These are phyloP conservation scores for Daldinia loculata DNA, from an alignment of 495 filamentous ascomycete species.

Conservation along the genomic window DNA sequence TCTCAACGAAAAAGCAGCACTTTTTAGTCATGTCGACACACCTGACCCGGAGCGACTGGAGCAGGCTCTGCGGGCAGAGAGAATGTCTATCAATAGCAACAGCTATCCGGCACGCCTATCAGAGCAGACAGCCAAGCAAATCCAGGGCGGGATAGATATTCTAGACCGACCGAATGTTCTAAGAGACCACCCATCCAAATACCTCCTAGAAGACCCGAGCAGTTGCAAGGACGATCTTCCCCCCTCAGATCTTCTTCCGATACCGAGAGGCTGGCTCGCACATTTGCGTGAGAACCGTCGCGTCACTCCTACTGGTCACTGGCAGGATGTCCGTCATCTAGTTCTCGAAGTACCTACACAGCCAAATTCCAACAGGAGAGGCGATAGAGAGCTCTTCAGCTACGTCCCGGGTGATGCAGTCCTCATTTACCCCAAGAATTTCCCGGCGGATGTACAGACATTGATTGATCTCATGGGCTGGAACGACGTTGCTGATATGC, in stretches of 20 bases:
- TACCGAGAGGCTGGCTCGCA: slow-evolving; percentile 59
- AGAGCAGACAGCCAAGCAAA: slow-evolving; percentile 34
- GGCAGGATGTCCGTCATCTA: slow-evolving; percentile 93
- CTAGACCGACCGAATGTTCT: slow-evolving; percentile 49
- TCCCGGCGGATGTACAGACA: slow-evolving; percentile 74
- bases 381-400: slow-evolving; percentile 45
- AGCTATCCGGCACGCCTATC: slow-evolving; percentile 33
- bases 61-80: slow-evolving; percentile 22
- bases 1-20: slow-evolving; percentile 37
- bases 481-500: slow-evolving; percentile 72
- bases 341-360: slow-evolving; percentile 59
- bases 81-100: slow-evolving; percentile 32
- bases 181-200: slow-evolving; percentile 48
- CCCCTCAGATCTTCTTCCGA: slow-evolving; percentile 59
- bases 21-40: slow-evolving; percentile 39
- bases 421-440: slow-evolving; percentile 87
- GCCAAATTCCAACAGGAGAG: neutral
- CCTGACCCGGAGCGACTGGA: slow-evolving; percentile 14
- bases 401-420: slow-evolving; percentile 77
- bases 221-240: slow-evolving; percentile 39
- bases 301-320: slow-evolving; percentile 78
- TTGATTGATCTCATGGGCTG: slow-evolving; percentile 82
- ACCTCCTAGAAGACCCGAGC: slow-evolving; percentile 37
- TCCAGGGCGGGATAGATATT: slow-evolving; percentile 32
- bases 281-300: slow-evolving; percentile 67